Base-by-base conservation (phyloP, 139 green algal genomes). In the Micractinium sp. region DNA sequence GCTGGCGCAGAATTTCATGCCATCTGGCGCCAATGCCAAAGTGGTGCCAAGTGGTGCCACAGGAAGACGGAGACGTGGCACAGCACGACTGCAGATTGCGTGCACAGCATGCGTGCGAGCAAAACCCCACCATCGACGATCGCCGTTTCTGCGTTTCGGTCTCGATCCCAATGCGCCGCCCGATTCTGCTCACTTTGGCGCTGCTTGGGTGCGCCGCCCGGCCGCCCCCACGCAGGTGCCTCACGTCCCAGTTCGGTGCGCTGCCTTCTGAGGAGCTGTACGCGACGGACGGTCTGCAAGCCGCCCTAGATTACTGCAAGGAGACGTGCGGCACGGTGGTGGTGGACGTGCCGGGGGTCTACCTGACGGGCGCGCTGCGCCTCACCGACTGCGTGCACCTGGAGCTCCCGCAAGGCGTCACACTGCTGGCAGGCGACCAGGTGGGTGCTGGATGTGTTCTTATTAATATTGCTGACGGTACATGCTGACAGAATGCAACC, bases 381-480 rank as follows among this genome's bases (percentile, higher is more conserved):
- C 31, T 86, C 1, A 83, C 31, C 13, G 88, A 73, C 39, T 69
- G 38, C 18, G 60, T 91, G 22, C 38, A 88, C 18, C 15, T 91
- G 79, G 22, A 87, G 29, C 19, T 91, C 15, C 80, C 88, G 18
- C 35, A 29, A 29, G 80, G 63, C 29, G 86, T 90, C 41, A 79
- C 61, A 31, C 47, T 90, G 79, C 75, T 90, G 66, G 86, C 86
- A 4, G 75, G 71, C 16, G 20, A 29, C 29, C 33, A 90, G 79
- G 71, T 87, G 86, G 0, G 71, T 38, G 69, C 35, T 36, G 16
- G 69, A 36, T 27, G 23, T 35, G 69, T 19, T 25, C 69, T 38
- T 76, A 29, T 29, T 29, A 36, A n/a, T n/a, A n/a, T n/a, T n/a
- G n/a, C n/a, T n/a, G n/a, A n/a, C n/a, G n/a, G n/a, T n/a, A n/a